A percentile compares a stretch with the other conserved stretches of the same genome.
Conservation (phyloP, 148 eudicot species). For the Camellia japonica region DNA sequence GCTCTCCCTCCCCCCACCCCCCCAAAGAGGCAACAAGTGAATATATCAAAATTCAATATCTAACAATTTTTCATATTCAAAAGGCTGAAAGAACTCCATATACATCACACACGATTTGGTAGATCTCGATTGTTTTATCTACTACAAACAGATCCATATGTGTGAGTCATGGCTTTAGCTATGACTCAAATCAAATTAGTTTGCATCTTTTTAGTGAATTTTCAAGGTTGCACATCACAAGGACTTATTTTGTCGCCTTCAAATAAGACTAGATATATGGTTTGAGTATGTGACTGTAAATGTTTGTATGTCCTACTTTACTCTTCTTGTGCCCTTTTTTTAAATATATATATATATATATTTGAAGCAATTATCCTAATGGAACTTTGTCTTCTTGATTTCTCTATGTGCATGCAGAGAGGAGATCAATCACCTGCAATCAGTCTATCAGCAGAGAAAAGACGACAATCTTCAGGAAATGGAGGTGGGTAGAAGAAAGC, state of each 20-base stretch:
- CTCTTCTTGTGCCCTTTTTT: not conserved
- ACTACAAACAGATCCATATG: no score
- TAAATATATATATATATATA: not conserved
- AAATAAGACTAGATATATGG: no score
- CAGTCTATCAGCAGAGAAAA: slow-evolving; percentile 24
- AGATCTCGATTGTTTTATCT: no score
- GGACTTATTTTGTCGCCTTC: not conserved
- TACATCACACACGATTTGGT: no score
- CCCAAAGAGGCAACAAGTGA: no score
- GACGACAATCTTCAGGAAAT: slow-evolving; percentile 26
- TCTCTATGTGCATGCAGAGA: slow-evolving; percentile 30
- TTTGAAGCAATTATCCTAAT: not conserved
- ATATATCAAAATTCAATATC: no score
- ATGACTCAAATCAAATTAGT: no score
- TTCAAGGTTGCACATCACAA: not conserved
- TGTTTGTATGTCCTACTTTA: not conserved
- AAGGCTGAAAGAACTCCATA: no score
- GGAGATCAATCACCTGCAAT: slow-evolving; percentile 31
- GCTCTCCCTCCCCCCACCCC: no score
- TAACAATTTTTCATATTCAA: no score
- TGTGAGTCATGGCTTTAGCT: no score
- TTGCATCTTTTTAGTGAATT: no score
- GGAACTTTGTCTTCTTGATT: not conserved
- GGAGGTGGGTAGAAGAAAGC: not conserved
- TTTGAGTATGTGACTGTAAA: not conserved